Evolutionary conservation across 352 stramenopile genomes (phyloP).

Genomic region (Albugo laibachii): DNA sequence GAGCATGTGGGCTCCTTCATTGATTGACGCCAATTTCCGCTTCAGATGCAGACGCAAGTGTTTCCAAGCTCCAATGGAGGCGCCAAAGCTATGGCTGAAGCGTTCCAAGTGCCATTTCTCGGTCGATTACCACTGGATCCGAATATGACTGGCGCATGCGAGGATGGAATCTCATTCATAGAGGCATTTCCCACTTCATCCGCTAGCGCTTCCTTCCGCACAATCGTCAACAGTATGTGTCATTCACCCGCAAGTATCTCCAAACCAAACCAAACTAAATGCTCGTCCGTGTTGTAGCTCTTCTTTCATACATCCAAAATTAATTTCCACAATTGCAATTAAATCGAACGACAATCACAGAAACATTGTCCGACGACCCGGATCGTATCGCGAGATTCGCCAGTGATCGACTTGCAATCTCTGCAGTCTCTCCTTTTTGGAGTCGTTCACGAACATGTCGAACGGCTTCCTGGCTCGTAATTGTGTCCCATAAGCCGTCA

Average conservation of each 20-base stretch:
- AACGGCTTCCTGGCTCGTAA: constrained; percentile 84
- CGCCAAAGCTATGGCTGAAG: constrained; percentile 87
- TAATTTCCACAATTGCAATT: constrained; percentile 12
- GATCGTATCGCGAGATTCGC: constrained; percentile 74
- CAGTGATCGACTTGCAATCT: constrained; percentile 63
- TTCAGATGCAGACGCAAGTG: background rate
- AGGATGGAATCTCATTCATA: constrained; percentile 88
- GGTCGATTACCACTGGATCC: constrained; percentile 93
- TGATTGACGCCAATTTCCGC: too few species aligned
- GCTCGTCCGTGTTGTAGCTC: too few species aligned
- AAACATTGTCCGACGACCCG: constrained; percentile 75
- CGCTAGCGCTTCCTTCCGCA: constrained; percentile 40
- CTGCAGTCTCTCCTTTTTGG: constrained; percentile 39
- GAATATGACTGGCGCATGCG: constrained; percentile 91
- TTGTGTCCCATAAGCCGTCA: constrained; percentile 85
- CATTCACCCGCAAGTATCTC: too few species aligned
- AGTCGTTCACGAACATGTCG: constrained; percentile 57
- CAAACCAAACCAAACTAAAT: too few species aligned
- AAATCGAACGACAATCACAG: constrained; percentile 68
- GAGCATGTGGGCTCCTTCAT: background rate
- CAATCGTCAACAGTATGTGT: constrained; percentile 38
- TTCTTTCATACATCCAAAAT: too few species aligned
- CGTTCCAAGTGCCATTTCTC: constrained; percentile 93
- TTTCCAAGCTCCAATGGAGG: constrained; percentile 31
- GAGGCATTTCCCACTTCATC: constrained; percentile 69